These are phyloP conservation scores for Rhodotorula sphaerocarpa DNA, from an alignment of 768 basidiomycete genomes.

Conservation along the genomic window DNA sequence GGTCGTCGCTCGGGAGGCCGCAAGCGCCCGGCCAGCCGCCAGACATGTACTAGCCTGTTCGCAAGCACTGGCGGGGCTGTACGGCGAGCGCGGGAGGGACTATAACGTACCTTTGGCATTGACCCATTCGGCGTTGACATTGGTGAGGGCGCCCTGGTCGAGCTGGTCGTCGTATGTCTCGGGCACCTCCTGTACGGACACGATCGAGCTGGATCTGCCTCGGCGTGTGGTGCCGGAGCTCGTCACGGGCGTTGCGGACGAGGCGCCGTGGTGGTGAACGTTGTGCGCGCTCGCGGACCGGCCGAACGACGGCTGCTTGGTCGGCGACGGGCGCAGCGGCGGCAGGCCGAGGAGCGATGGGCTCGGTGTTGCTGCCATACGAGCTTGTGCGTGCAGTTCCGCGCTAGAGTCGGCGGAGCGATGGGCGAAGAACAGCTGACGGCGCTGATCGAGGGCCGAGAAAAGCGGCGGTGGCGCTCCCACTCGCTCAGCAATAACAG, in stretches of 20 bases:
- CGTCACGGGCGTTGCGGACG: constrained; percentile 6
- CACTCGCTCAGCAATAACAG: too few species aligned
- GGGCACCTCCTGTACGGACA: constrained; percentile 35
- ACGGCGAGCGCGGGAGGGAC: neutral
- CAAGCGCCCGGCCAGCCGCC: neutral
- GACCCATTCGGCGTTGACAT: constrained; percentile 87
- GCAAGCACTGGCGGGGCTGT: too few species aligned
- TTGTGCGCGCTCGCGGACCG: neutral
- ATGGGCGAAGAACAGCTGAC: too few species aligned
- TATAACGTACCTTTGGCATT: constrained; percentile 67
- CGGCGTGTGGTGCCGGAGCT: too few species aligned
- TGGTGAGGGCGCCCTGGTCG: constrained; percentile 43
- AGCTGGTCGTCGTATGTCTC: constrained; percentile 39
- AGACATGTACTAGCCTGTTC: too few species aligned
- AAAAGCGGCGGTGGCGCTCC: too few species aligned
- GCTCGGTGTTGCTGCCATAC: neutral
- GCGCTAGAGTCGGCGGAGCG: too few species aligned
- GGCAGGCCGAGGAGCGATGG: constrained; percentile 1
- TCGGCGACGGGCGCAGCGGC: constrained; percentile 1
- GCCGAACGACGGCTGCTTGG: constrained; percentile 2
- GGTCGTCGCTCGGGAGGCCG: neutral
- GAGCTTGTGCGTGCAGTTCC: neutral
- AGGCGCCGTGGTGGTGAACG: neutral
- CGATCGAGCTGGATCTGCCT: constrained; percentile 31
- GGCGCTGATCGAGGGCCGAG: neutral